A percentile compares a stretch with the other conserved stretches of the same genome.
Evolutionary conservation across 179 eudicot genomes (phyloP).

Genomic region (Beta lomatogona): DNA sequence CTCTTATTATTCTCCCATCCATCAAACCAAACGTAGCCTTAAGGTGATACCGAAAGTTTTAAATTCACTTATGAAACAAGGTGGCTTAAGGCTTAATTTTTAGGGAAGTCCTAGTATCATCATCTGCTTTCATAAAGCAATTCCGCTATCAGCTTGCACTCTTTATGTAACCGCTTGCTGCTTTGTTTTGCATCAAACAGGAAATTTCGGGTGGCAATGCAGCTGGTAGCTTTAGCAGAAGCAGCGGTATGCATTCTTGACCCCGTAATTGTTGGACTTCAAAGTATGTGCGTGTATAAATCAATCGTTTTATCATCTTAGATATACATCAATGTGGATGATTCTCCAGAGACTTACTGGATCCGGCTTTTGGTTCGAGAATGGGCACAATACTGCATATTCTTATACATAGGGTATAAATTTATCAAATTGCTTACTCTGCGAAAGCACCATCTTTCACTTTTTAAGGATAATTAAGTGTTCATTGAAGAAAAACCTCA

Average conservation of each 20-base stretch:
- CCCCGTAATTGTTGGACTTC: neutral
- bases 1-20: no score
- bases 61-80: no score
- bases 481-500: neutral
- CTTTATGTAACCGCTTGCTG: neutral
- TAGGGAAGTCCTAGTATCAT: no score
- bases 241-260: slow-evolving; percentile 54
- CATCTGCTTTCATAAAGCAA: slow-evolving; percentile 2
- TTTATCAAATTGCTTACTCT: neutral
- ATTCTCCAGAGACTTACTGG: slow-evolving; percentile 76
- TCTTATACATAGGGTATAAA: slow-evolving; percentile 79
- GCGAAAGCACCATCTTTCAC: neutral
- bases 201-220: slow-evolving; percentile 89
- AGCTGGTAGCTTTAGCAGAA: slow-evolving; percentile 78
- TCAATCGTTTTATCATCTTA: slow-evolving; percentile 34
- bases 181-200: slow-evolving; percentile 39
- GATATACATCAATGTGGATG: slow-evolving; percentile 74
- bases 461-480: neutral
- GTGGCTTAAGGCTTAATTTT: no score
- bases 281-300: neutral
- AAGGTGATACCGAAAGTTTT: no score
- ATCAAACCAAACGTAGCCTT: no score
- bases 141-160: neutral
- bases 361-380: slow-evolving; percentile 77
- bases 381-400: slow-evolving; percentile 85